phyloP scores from a whole-genome alignment of 768 basidiomycete genomes.

The Leccinum uliginosum region DNA sequence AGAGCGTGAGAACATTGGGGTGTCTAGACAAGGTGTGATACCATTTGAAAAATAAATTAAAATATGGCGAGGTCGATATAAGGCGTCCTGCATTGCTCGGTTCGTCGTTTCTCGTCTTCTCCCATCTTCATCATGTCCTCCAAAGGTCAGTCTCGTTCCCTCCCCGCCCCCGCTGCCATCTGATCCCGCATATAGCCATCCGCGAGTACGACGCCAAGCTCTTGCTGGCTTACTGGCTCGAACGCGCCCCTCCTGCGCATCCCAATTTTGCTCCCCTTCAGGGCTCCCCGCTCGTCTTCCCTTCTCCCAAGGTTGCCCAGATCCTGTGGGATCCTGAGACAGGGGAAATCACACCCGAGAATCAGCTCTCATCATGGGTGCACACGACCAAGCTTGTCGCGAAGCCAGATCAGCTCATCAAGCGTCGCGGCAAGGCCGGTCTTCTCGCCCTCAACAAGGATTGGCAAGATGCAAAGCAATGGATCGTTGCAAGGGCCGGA shows the following conservation, averaged over 20 bases:
- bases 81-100: background rate
- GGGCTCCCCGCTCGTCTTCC: constrained; percentile 44
- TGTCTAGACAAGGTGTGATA: constrained; percentile 22
- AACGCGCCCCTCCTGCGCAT: constrained; percentile 79
- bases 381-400: constrained; percentile 85
- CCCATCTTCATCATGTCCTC: constrained; percentile 27
- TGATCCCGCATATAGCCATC: constrained; percentile 52
- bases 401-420: constrained; percentile 98
- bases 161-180: background rate
- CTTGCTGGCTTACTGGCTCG: constrained; percentile 94
- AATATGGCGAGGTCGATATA: constrained; percentile 15
- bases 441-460: constrained; percentile 91
- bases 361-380: constrained; percentile 72
- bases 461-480: constrained; percentile 81
- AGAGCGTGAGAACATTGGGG: constrained; percentile 30
- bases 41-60: constrained; percentile 16
- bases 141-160: constrained; percentile 22
- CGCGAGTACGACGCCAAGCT: constrained; percentile 99
- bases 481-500: constrained; percentile 86
- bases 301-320: constrained; percentile 78
- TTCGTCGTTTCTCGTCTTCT: constrained; percentile 4
- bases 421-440: constrained; percentile 98
- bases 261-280: constrained; percentile 51
- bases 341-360: constrained; percentile 54
- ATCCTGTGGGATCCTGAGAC: constrained; percentile 77